These are phyloP conservation scores for Amaranthus cruentus DNA, from an alignment of 148 eudicot species.

Conservation along the genomic window DNA sequence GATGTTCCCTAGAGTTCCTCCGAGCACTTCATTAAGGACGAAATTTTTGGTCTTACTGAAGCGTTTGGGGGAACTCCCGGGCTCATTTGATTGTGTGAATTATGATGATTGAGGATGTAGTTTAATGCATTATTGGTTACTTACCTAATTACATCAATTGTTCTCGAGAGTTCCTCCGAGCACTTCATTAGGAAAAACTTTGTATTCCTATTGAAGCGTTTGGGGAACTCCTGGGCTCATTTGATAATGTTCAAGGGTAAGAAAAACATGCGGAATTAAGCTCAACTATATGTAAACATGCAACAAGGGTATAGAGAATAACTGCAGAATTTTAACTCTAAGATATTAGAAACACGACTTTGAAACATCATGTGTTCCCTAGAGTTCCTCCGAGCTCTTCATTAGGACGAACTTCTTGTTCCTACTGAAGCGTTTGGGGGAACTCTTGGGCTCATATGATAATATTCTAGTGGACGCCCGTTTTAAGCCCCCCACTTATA, in stretches of 20 bases:
- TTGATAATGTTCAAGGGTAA: too few species aligned
- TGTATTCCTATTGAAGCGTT: too few species aligned
- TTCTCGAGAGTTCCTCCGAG: too few species aligned
- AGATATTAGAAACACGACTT: background rate
- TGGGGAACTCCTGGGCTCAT: too few species aligned
- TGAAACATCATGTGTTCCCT: constrained; percentile 12
- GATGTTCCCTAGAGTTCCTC: constrained; percentile 30
- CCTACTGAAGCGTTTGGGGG: constrained; percentile 23
- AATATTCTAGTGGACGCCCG: too few species aligned
- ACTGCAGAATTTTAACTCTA: background rate
- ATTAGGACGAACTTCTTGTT: background rate
- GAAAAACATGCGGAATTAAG: too few species aligned
- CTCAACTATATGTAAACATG: background rate
- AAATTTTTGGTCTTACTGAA: constrained; percentile 13
- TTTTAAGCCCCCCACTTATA: too few species aligned
- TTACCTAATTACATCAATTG: too few species aligned
- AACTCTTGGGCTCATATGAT: constrained; percentile 13
- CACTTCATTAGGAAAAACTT: too few species aligned
- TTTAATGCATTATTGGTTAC: too few species aligned
- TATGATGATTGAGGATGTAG: too few species aligned
- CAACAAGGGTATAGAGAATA: too few species aligned
- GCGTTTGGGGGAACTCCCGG: constrained; percentile 36
- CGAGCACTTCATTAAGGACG: constrained; percentile 21
- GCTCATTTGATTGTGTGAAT: constrained; percentile 12
- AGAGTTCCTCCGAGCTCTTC: constrained; percentile 20